phyloP scores from a whole-genome alignment of 129 eudicot genomes.

The Lactuca saligna region DNA sequence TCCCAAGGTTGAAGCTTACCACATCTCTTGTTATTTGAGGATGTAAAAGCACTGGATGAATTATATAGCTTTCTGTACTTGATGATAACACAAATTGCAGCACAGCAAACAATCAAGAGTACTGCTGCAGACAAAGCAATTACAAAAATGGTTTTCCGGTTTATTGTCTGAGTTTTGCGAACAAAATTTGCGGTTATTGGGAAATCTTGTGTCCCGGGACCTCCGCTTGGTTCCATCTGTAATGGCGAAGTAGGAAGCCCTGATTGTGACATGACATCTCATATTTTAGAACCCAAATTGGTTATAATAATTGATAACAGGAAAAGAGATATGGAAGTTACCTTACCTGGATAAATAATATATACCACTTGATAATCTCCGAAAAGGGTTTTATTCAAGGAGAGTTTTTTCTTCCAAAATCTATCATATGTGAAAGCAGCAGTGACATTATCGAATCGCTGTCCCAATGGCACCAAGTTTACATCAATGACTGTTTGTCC shows the following conservation, averaged over 20 bases:
- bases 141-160: slow-evolving; percentile 59
- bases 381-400: slow-evolving; percentile 80
- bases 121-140: slow-evolving; percentile 79
- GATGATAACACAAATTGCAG: slow-evolving; percentile 59
- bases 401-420: slow-evolving; percentile 71
- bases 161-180: slow-evolving; percentile 68
- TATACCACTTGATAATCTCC: slow-evolving; percentile 75
- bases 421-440: slow-evolving; percentile 76
- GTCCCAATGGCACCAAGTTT: slow-evolving; percentile 88
- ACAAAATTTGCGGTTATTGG: slow-evolving; percentile 79
- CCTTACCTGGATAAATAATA: slow-evolving; percentile 85
- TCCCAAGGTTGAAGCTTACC: too few relatives aligned
- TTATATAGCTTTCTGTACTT: slow-evolving; percentile 67
- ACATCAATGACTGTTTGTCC: slow-evolving; percentile 78
- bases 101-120: slow-evolving; percentile 73
- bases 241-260: slow-evolving; percentile 84
- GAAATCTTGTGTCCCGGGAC: slow-evolving; percentile 57
- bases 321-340: not conserved
- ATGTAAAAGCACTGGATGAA: slow-evolving; percentile 61
- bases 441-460: slow-evolving; percentile 88
- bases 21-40: slow-evolving; percentile 32
- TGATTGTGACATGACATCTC: slow-evolving; percentile 15
- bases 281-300: slow-evolving; percentile 19
- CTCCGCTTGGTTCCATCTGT: slow-evolving; percentile 53
- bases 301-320: too few relatives aligned